phyloP scores from a whole-genome alignment of 2,329 filamentous ascomycete genomes.

The Fusarium domesticum region DNA sequence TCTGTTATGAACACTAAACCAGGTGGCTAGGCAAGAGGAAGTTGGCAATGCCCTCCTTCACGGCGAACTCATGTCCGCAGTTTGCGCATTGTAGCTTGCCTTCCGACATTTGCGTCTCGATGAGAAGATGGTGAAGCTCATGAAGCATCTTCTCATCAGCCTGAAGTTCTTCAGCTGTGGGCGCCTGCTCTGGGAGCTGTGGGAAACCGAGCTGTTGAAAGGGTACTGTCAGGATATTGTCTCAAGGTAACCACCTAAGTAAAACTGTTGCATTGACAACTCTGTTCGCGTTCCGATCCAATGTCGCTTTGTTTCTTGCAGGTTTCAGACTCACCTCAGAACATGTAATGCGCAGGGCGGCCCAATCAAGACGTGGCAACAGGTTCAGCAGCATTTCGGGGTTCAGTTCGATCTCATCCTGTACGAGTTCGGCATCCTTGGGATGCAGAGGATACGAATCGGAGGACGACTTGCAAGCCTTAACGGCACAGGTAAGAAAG shows the following conservation, averaged over 20 bases:
- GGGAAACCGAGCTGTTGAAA: conserved; percentile 71
- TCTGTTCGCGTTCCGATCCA: background rate
- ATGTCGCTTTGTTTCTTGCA: background rate
- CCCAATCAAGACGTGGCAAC: conserved; percentile 84
- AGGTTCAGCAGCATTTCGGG: conserved; percentile 78
- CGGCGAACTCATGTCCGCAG: conserved; percentile 89
- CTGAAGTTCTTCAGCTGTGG: conserved; percentile 59
- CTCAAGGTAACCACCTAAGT: conserved; percentile 1
- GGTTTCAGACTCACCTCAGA: conserved; percentile 60
- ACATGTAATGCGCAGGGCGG: conserved; percentile 70
- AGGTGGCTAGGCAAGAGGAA: conserved; percentile 92
- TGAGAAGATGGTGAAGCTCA: conserved; percentile 75
- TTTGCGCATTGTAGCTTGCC: conserved; percentile 87
- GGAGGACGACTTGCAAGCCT: conserved; percentile 81
- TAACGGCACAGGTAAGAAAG: conserved; percentile 94
- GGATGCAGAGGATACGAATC: conserved; percentile 88
- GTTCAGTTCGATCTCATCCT: conserved; percentile 82
- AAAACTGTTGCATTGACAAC: background rate
- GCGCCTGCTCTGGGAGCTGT: conserved; percentile 62
- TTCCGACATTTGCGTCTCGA: conserved; percentile 87
- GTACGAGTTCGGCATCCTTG: conserved; percentile 84
- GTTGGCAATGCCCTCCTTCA: conserved; percentile 95
- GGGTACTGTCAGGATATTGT: conserved; percentile 7
- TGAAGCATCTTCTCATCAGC: conserved; percentile 66
- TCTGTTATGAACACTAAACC: no score